These are phyloP conservation scores for Fusarium humuli DNA, from an alignment of 2,329 filamentous ascomycete genomes.

Conservation along the genomic window DNA sequence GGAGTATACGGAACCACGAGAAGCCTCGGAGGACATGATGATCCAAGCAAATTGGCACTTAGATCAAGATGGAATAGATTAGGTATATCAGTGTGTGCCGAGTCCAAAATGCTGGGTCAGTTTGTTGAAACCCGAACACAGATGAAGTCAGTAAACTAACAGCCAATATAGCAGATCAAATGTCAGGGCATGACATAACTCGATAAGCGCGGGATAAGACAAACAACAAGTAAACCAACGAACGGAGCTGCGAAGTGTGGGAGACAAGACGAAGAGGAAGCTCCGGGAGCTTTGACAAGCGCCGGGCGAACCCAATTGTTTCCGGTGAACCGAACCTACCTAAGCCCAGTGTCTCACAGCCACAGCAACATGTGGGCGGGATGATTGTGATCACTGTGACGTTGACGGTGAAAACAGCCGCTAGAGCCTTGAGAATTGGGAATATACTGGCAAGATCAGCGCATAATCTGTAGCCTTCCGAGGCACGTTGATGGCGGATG, in stretches of 20 bases:
- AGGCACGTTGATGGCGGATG: slow-evolving; percentile 8
- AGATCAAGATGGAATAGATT: background rate
- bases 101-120: slow-evolving; percentile 1
- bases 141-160: background rate
- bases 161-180: background rate
- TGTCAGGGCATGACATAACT: background rate
- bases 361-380: slow-evolving; percentile 36
- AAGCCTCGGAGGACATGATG: slow-evolving; percentile 1
- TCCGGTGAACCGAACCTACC: slow-evolving; percentile 32
- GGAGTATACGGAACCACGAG: background rate
- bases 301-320: slow-evolving; percentile 13
- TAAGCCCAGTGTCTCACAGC: slow-evolving; percentile 34
- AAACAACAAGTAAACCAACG: background rate
- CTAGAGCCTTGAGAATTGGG: slow-evolving; percentile 32
- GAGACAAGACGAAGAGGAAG: background rate
- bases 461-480: slow-evolving; percentile 13
- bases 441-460: slow-evolving; percentile 31
- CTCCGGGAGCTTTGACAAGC: background rate
- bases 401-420: slow-evolving; percentile 40
- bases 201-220: background rate
- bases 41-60: background rate
- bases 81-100: background rate
- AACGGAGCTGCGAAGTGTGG: background rate
- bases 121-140: slow-evolving; percentile 3
- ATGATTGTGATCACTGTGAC: slow-evolving; percentile 41